phyloP scores from a whole-genome alignment of 1,284 basidiomycete species.

The Mycena sp. region DNA sequence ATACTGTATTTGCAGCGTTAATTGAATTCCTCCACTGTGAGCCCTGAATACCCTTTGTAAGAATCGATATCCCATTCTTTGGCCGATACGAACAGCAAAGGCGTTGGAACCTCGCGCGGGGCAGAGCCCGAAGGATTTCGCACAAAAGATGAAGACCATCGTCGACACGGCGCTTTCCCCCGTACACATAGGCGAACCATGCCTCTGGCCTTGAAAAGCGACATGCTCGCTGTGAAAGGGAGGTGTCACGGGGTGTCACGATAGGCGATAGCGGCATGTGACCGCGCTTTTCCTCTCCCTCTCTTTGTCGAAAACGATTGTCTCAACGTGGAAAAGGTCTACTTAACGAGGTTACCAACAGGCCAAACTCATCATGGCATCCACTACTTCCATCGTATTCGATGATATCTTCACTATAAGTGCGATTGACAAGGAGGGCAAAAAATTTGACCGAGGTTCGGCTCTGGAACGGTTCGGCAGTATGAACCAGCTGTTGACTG shows the following conservation, averaged over 20 bases:
- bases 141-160: constrained; percentile 42
- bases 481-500: constrained; percentile 28
- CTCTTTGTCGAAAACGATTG: background rate
- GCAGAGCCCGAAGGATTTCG: constrained; percentile 53
- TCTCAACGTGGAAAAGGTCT: no score
- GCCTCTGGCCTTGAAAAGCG: background rate
- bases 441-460: constrained; percentile 95
- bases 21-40: constrained; percentile 1
- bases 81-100: constrained; percentile 61
- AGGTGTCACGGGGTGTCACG: no score
- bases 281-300: constrained; percentile 20
- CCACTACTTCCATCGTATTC: constrained; percentile 82
- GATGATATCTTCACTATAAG: constrained; percentile 91
- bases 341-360: no score
- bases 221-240: background rate
- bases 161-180: background rate
- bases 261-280: constrained; percentile 9
- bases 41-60: constrained; percentile 45
- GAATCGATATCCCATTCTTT: constrained; percentile 52
- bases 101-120: constrained; percentile 61
- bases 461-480: constrained; percentile 39
- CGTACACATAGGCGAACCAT: background rate
- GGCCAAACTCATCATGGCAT: constrained; percentile 58
- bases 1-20: constrained; percentile 45
- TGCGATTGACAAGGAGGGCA: constrained; percentile 92